Evolutionary conservation across 495 filamentous ascomycete genomes (phyloP), one percentile per base, ranked within the genome.

Genomic region (Cercophora sp.): DNA sequence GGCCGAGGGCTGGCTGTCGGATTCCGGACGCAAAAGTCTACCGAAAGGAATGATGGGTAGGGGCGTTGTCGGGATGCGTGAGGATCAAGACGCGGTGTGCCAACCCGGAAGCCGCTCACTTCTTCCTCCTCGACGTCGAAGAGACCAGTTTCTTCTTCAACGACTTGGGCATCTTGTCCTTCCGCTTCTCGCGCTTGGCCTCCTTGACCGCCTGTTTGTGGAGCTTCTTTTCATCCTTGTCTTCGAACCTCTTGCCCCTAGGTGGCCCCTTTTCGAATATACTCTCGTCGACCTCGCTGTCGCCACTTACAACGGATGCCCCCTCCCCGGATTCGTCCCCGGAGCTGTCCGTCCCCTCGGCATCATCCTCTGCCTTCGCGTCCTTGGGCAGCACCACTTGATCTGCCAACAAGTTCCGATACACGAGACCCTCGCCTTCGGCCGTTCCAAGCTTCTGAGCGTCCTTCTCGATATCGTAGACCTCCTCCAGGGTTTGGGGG

Each of bases 91-190:
- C 15, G 24, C n/a, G 19, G 6, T 18, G 5, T 0, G 16, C 13
- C 8, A 4, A 11, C 4, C 43, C 5, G 15, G 16, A 11, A 2
- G 13, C 20, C 15, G 10, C n/a, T 48, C 62, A 70, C 50, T 64
- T 69, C 54, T 70, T 71, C 51, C 64, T 72, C 54, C 64, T 61
- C 1, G 74, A 65, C 4, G 63, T 64, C 5, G 61, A 55, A 4
- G 65, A 51, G 25, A 93, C 74, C 46, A 91, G 54, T 64, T 81
- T 83, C 73, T 95, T 96, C 78, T 98, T 98, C 25, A 91, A 40
- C 59, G 95, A 80, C 70, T 98, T 98, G 0, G 93, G 91, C 70
- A 98, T 95, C 73, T 98, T 98, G 13, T 86, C 85, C 64, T 92
- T 90, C 51, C 93, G 73, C 69, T 89, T 84, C 65, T 95, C 91